These are phyloP conservation scores for Priceomyces haplophilus DNA, from an alignment of 805 yeast species.

Conservation along the genomic window DNA sequence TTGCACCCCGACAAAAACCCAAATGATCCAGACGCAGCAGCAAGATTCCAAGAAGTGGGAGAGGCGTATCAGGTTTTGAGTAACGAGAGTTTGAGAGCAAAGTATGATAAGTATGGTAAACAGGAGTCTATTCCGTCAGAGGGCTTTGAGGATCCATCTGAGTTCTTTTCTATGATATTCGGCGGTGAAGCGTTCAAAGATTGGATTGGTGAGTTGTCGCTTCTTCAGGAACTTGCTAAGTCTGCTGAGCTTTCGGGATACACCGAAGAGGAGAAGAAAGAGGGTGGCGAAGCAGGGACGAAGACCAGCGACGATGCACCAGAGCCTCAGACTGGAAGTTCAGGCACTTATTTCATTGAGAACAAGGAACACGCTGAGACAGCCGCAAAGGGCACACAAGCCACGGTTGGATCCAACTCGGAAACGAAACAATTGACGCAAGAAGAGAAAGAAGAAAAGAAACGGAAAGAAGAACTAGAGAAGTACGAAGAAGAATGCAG, in stretches of 20 bases:
- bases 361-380: constrained; percentile 14
- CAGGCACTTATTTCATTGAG: constrained; percentile 5
- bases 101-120: constrained; percentile 74
- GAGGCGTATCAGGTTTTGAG: constrained; percentile 80
- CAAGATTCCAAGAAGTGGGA: constrained; percentile 45
- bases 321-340: not conserved
- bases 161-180: constrained; percentile 78
- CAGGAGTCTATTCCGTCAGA: constrained; percentile 60
- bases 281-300: constrained; percentile 19
- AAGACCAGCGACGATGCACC: constrained; percentile 1
- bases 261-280: constrained; percentile 24
- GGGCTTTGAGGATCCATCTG: constrained; percentile 79
- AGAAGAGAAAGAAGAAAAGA: constrained; percentile 43
- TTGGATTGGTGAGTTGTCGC: constrained; percentile 81
- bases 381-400: not conserved
- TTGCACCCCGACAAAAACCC: constrained; percentile 48
- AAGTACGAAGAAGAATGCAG: constrained; percentile 76
- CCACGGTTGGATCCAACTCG: constrained; percentile 4
- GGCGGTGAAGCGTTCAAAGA: constrained; percentile 79
- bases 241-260: constrained; percentile 42
- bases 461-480: constrained; percentile 51
- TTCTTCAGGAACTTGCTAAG: constrained; percentile 39
- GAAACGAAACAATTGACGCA: constrained; percentile 23
- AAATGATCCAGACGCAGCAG: constrained; percentile 44
- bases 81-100: constrained; percentile 58